phyloP scores from a whole-genome alignment of 768 basidiomycete species.

The Boletales sp. region DNA sequence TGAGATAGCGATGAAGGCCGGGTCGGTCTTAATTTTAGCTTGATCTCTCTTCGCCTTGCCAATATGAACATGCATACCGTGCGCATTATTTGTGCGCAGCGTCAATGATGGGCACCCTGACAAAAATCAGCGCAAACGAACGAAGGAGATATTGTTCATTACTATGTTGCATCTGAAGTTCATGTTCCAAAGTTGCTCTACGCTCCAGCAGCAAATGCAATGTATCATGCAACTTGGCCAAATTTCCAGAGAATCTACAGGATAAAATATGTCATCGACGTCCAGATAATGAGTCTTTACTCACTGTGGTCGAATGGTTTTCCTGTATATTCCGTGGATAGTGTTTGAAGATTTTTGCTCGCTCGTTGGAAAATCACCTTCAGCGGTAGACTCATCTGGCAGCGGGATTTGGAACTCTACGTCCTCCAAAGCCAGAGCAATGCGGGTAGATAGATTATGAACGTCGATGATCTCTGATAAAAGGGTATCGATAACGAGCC shows the following conservation, averaged over 20 bases:
- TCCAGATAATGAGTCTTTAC: conserved; percentile 8
- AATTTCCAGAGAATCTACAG: conserved; percentile 56
- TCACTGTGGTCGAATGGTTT: conserved; percentile 68
- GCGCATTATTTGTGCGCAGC: conserved; percentile 60
- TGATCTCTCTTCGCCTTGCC: conserved; percentile 62
- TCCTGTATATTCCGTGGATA: conserved; percentile 37
- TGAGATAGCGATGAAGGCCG: conserved; percentile 54
- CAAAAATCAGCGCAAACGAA: conserved; percentile 7
- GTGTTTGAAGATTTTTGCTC: conserved; percentile 16
- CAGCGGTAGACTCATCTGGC: conserved; percentile 19
- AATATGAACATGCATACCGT: conserved; percentile 76
- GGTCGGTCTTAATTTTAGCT: conserved; percentile 40
- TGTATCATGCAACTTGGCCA: conserved; percentile 45
- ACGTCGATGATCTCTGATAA: conserved; percentile 52
- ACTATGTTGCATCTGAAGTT: conserved; percentile 57
- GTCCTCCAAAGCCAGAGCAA: conserved; percentile 46
- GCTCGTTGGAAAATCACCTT: conserved; percentile 14
- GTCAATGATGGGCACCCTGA: conserved; percentile 71
- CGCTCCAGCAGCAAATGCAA: conserved; percentile 43
- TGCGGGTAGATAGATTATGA: conserved; percentile 49
- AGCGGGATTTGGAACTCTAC: conserved; percentile 19
- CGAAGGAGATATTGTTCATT: conserved; percentile 6
- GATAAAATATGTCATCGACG: neutral
- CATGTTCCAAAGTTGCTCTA: conserved; percentile 51
- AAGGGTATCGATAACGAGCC: conserved; percentile 54